Base-by-base conservation (phyloP, 139 green algal species). In the Trebouxia sp. region DNA sequence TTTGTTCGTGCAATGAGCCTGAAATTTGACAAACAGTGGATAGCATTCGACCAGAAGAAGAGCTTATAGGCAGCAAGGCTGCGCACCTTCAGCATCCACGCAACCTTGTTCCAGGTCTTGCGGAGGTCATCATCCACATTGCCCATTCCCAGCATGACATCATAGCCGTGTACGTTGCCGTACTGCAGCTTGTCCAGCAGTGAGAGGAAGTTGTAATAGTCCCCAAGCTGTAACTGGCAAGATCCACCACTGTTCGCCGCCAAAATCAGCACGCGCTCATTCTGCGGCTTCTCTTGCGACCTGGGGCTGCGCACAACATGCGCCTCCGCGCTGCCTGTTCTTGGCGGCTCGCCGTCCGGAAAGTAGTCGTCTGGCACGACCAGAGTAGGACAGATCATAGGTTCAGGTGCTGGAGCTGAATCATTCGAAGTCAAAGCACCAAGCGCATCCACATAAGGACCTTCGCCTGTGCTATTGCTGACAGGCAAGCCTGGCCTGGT, bases 181-280 rank as follows among this genome's bases (percentile, higher is more conserved):
- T 65, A 84, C 42, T 84, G 70, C 50, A 75, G 69, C 80, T 84
- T 84, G 70, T 84, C 79, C 62, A 45, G 30, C 41, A 78, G 28
- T n/a, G 39, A 38, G 30, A 75, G 30, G 30, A 69, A 69, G 28
- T 28, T 69, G 58, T 69, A 69, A 30, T 69, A 69, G 28, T 69
- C 58, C 8, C 58, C 58, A 0, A 69, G 58, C 30, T 39, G 58
- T 9, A 69, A 15, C 30, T 28, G 14, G 28, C 58, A 69, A 41
- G 58, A 69, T 17, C 58, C 58, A 6, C 58, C 58, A 15, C 58
- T 69, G 58, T 69, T 69, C 6, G 58, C 58, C 8, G 58, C 58
- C 30, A 69, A 24, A 26, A 69, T 69, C 28, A 69, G 28, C 8
- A 69, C 58, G 20, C 58, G 58, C 58, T 69, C 58, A 6, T 69